Conservation (phyloP, 345 rosid species). For the Ceriops decandra region DNA sequence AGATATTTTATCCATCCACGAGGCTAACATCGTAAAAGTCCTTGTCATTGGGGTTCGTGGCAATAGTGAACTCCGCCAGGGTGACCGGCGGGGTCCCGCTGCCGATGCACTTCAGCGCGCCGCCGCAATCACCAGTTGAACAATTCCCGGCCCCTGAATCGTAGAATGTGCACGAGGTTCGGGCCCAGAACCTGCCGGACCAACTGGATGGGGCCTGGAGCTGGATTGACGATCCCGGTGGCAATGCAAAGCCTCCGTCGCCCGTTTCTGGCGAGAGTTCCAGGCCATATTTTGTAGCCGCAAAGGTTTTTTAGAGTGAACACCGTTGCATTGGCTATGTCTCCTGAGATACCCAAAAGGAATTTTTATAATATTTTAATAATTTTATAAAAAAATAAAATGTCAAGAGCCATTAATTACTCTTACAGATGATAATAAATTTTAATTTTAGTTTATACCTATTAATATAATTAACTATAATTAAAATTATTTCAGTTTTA, state of each 20-base stretch:
- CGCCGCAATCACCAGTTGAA: slow-evolving; percentile 80
- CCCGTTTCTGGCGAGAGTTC: slow-evolving; percentile 56
- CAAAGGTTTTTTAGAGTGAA: slow-evolving; percentile 75
- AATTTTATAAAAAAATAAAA: too few species aligned
- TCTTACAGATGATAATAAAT: too few species aligned
- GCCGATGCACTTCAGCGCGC: slow-evolving; percentile 54
- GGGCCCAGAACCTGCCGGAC: slow-evolving; percentile 90
- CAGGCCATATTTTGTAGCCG: slow-evolving; percentile 78
- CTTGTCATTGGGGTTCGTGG: slow-evolving; percentile 30
- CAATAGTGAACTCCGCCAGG: slow-evolving; percentile 72
- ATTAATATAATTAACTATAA: too few species aligned
- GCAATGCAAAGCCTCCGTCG: too few species aligned
- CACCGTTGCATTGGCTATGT: slow-evolving; percentile 43
- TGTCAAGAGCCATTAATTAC: too few species aligned
- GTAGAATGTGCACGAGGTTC: slow-evolving; percentile 78
- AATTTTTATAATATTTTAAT: too few species aligned
- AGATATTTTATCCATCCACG: slow-evolving; percentile 88
- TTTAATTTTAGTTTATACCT: too few species aligned
- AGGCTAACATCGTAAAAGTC: slow-evolving; percentile 93
- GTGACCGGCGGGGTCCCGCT: slow-evolving; percentile 73
- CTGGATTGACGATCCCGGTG: background rate
- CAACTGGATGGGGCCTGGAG: slow-evolving; percentile 64
- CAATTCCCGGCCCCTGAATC: slow-evolving; percentile 61
- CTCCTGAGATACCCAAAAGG: slow-evolving; percentile 21
- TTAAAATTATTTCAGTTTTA: too few species aligned